A percentile compares a stretch with the other conserved stretches of the same genome.
Conservation (phyloP, 2,329 filamentous ascomycete genomes). For the Clarireedia monteithiana region DNA sequence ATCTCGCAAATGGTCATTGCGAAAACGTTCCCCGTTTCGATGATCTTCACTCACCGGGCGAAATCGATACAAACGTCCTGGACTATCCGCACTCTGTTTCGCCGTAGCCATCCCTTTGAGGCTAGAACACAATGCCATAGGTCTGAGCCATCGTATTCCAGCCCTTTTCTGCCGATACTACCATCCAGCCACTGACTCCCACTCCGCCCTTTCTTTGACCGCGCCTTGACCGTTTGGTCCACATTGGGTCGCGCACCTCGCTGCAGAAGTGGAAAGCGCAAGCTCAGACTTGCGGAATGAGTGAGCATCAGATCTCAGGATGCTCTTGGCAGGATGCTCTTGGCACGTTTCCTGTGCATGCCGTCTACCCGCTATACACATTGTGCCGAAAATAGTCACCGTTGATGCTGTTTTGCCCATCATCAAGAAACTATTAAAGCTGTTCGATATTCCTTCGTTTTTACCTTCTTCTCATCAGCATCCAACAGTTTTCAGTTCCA, state of each 20-base stretch:
- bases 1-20: neutral
- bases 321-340: constrained; percentile 11
- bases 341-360: neutral
- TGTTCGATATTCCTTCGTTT: constrained; percentile 15
- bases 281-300: neutral
- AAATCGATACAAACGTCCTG: neutral
- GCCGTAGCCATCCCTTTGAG: neutral
- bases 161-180: neutral
- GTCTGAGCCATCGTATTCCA: neutral
- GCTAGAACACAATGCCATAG: neutral
- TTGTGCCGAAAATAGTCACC: neutral
- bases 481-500: constrained; percentile 20
- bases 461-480: constrained; percentile 21
- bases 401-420: neutral
- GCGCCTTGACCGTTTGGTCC: constrained; percentile 1
- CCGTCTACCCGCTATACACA: neutral
- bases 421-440: constrained; percentile 21
- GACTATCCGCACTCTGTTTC: constrained; percentile 4
- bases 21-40: constrained; percentile 6
- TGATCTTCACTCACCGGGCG: neutral
- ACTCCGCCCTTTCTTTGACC: neutral
- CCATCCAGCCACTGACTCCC: neutral
- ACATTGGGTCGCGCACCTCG: neutral
- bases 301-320: constrained; percentile 5
- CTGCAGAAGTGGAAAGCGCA: neutral